phyloP scores from a whole-genome alignment of 495 filamentous ascomycete genomes.

The Darksidea phi region DNA sequence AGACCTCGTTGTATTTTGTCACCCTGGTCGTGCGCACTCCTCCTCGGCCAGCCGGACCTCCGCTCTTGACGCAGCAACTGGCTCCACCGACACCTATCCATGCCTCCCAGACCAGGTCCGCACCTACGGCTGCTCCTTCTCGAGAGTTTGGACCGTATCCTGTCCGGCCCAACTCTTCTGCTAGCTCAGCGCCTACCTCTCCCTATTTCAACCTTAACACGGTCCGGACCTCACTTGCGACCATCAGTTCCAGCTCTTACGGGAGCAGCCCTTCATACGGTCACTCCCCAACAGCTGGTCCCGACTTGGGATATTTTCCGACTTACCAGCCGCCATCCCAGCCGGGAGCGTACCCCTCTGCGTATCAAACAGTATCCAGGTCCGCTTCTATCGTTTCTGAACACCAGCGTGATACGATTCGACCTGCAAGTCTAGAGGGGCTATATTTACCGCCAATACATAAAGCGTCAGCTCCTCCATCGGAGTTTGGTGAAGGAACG shows the following conservation, averaged over 20 bases:
- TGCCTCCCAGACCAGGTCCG: conserved; percentile 25
- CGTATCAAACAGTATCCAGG: conserved; percentile 29
- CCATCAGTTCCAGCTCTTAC: conserved; percentile 22
- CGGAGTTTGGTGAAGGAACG: conserved; percentile 18
- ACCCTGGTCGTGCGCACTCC: conserved; percentile 31
- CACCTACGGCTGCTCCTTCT: conserved; percentile 18
- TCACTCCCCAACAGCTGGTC: conserved; percentile 32
- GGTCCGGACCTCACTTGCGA: conserved; percentile 29
- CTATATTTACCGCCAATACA: conserved; percentile 35
- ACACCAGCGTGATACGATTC: conserved; percentile 1
- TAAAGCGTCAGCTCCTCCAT: conserved; percentile 18
- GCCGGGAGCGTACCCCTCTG: conserved; percentile 23
- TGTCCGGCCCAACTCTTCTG: conserved; percentile 26
- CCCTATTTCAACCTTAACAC: conserved; percentile 33
- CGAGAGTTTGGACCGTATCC: conserved; percentile 27
- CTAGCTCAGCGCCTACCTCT: conserved; percentile 32
- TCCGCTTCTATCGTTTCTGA: conserved; percentile 21
- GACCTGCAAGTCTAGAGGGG: conserved; percentile 14
- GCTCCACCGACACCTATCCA: conserved; percentile 32
- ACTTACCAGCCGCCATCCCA: conserved; percentile 29
- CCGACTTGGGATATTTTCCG: conserved; percentile 29
- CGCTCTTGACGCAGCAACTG: conserved; percentile 30
- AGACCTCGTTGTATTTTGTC: conserved; percentile 39
- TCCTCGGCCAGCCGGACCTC: conserved; percentile 16
- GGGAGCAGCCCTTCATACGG: conserved; percentile 27